Evolutionary conservation across 352 stramenopile genomes (phyloP).

Genomic region (Phytophthora pistaciae): DNA sequence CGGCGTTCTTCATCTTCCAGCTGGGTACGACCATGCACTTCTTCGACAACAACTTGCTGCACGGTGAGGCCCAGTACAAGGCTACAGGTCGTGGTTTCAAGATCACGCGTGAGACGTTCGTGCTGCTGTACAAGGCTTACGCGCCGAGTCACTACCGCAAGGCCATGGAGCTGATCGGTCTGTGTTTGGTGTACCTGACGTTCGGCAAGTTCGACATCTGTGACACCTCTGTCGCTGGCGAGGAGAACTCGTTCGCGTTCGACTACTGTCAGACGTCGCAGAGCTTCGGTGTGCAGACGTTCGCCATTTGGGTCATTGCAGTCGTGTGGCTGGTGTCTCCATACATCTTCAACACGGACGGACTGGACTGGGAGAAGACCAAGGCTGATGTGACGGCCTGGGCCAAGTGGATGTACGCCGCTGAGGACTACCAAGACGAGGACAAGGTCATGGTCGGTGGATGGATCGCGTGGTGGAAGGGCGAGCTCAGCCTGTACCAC

Average conservation of each 20-base stretch:
- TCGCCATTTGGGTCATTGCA: conserved; percentile 82
- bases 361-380: conserved; percentile 86
- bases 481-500: conserved; percentile 75
- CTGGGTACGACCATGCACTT: conserved; percentile 89
- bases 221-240: conserved; percentile 45
- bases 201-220: conserved; percentile 82
- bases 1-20: conserved; percentile 85
- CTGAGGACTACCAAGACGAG: conserved; percentile 67
- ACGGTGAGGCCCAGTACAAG: conserved; percentile 85
- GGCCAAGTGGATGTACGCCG: conserved; percentile 87
- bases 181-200: conserved; percentile 79
- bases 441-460: conserved; percentile 73
- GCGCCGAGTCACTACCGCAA: conserved; percentile 80
- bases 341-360: conserved; percentile 90
- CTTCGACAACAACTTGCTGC: conserved; percentile 86
- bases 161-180: conserved; percentile 76
- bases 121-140: conserved; percentile 87
- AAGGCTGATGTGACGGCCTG: conserved; percentile 81
- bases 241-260: conserved; percentile 57
- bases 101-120: conserved; percentile 85
- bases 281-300: conserved; percentile 83
- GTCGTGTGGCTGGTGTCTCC: conserved; percentile 79
- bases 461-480: conserved; percentile 90
- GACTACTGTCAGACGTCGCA: conserved; percentile 80
- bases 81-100: conserved; percentile 86